Evolutionary conservation across 208 protist genomes (phyloP).

Genomic region (Acanthamoeba lenticulata): DNA sequence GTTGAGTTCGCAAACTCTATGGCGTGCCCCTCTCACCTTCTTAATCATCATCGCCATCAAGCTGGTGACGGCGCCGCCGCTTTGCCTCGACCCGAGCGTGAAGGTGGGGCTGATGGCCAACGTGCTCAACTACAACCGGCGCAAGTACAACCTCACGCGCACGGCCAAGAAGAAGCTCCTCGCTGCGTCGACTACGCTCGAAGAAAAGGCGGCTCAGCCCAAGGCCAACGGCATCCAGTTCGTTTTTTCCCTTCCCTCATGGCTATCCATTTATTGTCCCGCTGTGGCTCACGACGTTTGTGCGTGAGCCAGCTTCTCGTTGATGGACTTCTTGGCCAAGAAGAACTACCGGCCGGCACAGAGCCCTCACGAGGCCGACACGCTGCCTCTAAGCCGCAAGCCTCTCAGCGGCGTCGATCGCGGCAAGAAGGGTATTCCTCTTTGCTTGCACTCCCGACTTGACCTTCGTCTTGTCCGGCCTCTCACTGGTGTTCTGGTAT

Average conservation of each 20-base stretch:
- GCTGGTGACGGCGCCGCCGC: conserved; percentile 37
- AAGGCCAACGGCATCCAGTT: not conserved
- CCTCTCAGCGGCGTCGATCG: conserved; percentile 41
- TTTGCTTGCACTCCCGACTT: not conserved
- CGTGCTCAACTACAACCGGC: conserved; percentile 42
- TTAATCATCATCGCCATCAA: not conserved
- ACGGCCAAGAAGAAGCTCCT: conserved; percentile 22
- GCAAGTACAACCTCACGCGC: conserved; percentile 45
- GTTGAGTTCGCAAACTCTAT: not conserved
- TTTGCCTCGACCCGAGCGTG: conserved; percentile 44
- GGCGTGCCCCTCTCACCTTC: not conserved
- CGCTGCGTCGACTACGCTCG: not conserved
- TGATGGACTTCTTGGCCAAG: conserved; percentile 55
- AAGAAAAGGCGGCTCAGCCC: conserved; percentile 8
- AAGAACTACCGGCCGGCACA: conserved; percentile 2
- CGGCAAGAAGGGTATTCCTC: not conserved
- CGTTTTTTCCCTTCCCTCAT: not conserved
- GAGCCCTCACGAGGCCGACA: not conserved
- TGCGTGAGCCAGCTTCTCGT: not conserved
- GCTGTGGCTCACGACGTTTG: not conserved
- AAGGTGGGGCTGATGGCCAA: conserved; percentile 20
- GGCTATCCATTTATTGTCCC: not conserved
- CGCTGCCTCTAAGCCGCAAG: conserved; percentile 2
- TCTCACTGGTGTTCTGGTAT: not conserved
- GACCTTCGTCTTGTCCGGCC: not conserved